These are phyloP conservation scores for Geranium incanum DNA, from an alignment of 441 rosid species.

Conservation along the genomic window DNA sequence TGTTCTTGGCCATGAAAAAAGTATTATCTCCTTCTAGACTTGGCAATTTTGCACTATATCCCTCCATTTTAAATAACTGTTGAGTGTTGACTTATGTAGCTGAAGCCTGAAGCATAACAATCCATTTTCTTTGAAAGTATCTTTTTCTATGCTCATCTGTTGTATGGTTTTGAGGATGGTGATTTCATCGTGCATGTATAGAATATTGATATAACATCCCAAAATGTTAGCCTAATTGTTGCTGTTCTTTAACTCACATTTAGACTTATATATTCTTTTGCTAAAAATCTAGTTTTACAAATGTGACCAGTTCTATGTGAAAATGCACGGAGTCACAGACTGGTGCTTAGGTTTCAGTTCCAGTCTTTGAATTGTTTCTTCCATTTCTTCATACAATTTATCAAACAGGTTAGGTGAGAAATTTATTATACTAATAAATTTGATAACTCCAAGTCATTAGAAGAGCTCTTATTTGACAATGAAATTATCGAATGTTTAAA, in stretches of 20 bases:
- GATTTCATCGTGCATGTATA: neutral
- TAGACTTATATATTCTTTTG: neutral
- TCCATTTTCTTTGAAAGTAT: neutral
- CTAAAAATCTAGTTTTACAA: neutral
- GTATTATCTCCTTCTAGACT: neutral
- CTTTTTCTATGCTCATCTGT: neutral
- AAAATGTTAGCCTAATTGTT: neutral
- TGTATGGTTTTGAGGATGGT: neutral
- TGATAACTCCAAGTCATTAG: neutral
- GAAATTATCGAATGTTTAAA: neutral
- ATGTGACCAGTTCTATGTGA: neutral
- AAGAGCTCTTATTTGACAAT: neutral
- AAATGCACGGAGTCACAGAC: neutral
- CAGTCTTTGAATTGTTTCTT: neutral
- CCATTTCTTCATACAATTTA: neutral
- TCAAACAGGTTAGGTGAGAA: neutral
- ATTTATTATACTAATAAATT: neutral
- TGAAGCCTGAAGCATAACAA: neutral
- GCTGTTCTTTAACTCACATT: neutral
- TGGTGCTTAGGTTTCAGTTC: constrained; percentile 1
- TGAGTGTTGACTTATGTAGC: neutral
- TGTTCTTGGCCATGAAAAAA: neutral
- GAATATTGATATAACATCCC: neutral
- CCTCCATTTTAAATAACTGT: neutral
- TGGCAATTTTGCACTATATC: neutral